A percentile compares a stretch with the other conserved stretches of the same genome.
Conservation (phyloP, 2,329 filamentous ascomycete species). For the Monilinia aucupariae region DNA sequence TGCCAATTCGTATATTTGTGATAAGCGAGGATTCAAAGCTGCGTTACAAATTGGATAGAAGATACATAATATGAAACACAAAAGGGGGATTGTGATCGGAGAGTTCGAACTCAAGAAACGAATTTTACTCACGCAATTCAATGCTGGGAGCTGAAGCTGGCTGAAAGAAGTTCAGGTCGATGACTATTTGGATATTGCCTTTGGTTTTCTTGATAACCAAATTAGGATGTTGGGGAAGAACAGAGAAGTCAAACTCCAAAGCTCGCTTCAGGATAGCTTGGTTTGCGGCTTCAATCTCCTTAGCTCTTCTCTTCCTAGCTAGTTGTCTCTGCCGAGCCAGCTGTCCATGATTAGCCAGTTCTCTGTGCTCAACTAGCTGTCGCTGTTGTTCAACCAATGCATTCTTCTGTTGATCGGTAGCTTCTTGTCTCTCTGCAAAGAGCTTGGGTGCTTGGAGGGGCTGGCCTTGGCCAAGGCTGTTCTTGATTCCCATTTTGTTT, state of each 20-base stretch:
- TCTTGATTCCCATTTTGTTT: background rate
- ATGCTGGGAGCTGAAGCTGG: background rate
- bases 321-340: background rate
- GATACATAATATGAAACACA: background rate
- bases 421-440: background rate
- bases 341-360: too few relatives aligned
- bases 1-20: background rate
- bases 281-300: too few relatives aligned
- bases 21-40: background rate
- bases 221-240: background rate
- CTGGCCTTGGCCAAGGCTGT: background rate
- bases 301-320: background rate
- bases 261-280: background rate
- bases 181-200: background rate
- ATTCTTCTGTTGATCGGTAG: background rate
- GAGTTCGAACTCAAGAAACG: background rate
- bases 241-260: background rate
- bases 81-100: background rate
- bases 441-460: background rate
- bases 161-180: background rate
- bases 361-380: too few relatives aligned
- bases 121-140: background rate
- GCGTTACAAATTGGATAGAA: background rate
- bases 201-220: background rate
- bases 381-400: background rate